A percentile compares a stretch with the other conserved stretches of the same genome.
Conservation (phyloP, 306 rosid species). For the Trichosanthes cucumerina region DNA sequence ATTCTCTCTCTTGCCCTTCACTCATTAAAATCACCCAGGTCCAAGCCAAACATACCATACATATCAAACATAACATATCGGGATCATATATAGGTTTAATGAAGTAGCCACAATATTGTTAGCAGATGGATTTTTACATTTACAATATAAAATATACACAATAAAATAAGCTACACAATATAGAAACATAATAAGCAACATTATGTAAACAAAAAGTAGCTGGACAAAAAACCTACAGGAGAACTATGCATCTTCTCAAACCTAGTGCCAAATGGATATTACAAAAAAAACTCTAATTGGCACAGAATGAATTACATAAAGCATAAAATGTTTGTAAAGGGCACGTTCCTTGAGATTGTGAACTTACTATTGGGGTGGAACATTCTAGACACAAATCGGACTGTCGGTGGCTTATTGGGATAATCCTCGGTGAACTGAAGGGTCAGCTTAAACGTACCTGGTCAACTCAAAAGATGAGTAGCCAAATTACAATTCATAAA, state of each 20-base stretch:
- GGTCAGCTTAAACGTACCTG: conserved; percentile 94
- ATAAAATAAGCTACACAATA: not conserved
- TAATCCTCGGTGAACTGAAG: conserved; percentile 90
- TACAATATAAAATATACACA: not conserved
- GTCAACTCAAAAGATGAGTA: conserved; percentile 14
- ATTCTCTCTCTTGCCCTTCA: not conserved
- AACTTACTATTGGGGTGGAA: conserved; percentile 97
- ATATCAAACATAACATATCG: not conserved
- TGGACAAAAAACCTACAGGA: not conserved
- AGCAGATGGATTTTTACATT: not conserved
- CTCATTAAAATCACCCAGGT: not conserved
- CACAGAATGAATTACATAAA: not conserved
- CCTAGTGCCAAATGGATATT: not conserved
- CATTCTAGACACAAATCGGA: conserved; percentile 94
- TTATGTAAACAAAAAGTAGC: not conserved
- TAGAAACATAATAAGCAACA: not conserved
- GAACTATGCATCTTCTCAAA: not conserved
- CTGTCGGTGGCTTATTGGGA: conserved; percentile 95
- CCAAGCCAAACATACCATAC: not conserved
- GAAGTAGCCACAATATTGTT: not conserved
- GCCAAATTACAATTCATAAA: not conserved
- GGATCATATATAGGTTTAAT: not conserved
- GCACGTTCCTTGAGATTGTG: not conserved
- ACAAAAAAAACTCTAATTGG: not conserved
- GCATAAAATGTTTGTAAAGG: not conserved